Conservation (phyloP, 2,329 filamentous ascomycete genomes). For the Stylonectria norvegica region DNA sequence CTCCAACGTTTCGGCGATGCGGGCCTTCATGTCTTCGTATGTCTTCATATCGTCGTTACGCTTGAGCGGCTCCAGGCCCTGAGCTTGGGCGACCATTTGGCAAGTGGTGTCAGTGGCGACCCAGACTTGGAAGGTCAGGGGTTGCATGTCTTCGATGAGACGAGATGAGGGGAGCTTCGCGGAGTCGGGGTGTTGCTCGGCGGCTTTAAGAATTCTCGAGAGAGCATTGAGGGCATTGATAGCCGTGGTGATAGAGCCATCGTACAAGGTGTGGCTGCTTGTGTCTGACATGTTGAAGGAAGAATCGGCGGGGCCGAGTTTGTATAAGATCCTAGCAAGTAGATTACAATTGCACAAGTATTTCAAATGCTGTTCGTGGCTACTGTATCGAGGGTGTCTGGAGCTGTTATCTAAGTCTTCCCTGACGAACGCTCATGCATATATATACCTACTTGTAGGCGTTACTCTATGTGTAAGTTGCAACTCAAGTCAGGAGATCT, state of each 20-base stretch:
- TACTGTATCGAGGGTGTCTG: too few species aligned
- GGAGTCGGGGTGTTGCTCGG: constrained; percentile 31
- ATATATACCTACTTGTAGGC: too few species aligned
- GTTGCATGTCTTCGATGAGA: constrained; percentile 42
- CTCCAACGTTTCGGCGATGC: constrained; percentile 32
- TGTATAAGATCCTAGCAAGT: too few species aligned
- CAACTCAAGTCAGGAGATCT: too few species aligned
- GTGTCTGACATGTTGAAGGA: neutral
- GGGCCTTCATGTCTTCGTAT: constrained; percentile 34
- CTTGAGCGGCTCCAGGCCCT: constrained; percentile 28
- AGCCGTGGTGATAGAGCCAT: constrained; percentile 33
- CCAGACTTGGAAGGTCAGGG: constrained; percentile 40
- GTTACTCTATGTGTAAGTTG: too few species aligned
- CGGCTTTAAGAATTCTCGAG: constrained; percentile 35
- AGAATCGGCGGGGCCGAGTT: too few species aligned
- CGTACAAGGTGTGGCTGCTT: constrained; percentile 43
- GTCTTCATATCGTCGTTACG: constrained; percentile 30
- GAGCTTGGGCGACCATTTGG: constrained; percentile 34
- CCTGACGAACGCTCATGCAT: too few species aligned
- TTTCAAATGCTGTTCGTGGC: too few species aligned
- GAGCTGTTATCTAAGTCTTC: too few species aligned
- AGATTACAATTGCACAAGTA: too few species aligned
- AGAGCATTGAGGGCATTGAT: constrained; percentile 32
- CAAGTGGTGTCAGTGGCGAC: constrained; percentile 28
- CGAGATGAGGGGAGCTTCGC: constrained; percentile 31